Conservation (phyloP, 768 basidiomycete genomes). For the Boletus subparvulus region DNA sequence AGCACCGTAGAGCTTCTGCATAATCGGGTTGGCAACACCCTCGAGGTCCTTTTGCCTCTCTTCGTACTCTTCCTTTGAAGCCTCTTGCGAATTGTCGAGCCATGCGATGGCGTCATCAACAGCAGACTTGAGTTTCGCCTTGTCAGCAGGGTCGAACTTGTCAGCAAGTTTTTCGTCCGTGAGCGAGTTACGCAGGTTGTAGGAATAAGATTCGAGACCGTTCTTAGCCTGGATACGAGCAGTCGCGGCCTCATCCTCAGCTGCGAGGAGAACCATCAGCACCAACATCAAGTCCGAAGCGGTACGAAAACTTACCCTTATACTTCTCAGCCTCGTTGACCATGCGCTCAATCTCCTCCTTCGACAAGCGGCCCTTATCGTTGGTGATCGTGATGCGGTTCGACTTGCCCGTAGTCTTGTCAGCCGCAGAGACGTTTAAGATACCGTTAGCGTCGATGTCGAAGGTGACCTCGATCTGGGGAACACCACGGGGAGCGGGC, state of each 20-base stretch:
- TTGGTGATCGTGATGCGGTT: conserved; percentile 93
- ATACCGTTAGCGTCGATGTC: conserved; percentile 98
- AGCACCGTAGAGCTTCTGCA: conserved; percentile 67
- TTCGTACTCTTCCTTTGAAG: conserved; percentile 92
- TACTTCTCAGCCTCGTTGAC: conserved; percentile 92
- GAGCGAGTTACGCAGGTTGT: conserved; percentile 91
- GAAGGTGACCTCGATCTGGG: conserved; percentile 97
- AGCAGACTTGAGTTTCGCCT: conserved; percentile 75
- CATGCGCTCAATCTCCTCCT: conserved; percentile 99
- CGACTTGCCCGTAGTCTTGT: conserved; percentile 97
- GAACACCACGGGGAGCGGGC: conserved; percentile 95
- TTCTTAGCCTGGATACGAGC: conserved; percentile 87
- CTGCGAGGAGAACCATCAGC: conserved; percentile 32
- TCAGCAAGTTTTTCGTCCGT: conserved; percentile 80
- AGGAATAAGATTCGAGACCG: conserved; percentile 88
- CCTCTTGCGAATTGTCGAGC: conserved; percentile 88
- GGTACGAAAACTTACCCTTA: conserved; percentile 51
- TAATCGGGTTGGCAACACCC: conserved; percentile 72
- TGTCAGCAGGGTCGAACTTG: conserved; percentile 88
- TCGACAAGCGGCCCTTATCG: conserved; percentile 94
- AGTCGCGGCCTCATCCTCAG: conserved; percentile 85
- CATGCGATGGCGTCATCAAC: conserved; percentile 83
- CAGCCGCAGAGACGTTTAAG: conserved; percentile 90
- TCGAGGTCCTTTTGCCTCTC: conserved; percentile 93
- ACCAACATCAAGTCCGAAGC: conserved; percentile 9